A percentile compares a stretch with the other conserved stretches of the same genome.
These are phyloP conservation scores for Brettanomyces custersianus DNA, from an alignment of 805 yeast species.

Conservation along the genomic window DNA sequence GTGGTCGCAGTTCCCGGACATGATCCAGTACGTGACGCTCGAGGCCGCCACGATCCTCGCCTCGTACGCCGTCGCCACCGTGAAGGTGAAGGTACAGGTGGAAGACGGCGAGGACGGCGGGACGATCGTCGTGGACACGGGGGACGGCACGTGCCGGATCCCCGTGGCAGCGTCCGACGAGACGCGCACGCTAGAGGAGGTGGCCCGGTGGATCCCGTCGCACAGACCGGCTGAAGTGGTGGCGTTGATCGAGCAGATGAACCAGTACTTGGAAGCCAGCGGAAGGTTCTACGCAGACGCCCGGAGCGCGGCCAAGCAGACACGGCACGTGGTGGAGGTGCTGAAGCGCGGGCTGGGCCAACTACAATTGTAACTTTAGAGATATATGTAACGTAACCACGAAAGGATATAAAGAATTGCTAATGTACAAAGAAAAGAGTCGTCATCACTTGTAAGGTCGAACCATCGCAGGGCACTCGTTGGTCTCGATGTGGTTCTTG, in stretches of 20 bases:
- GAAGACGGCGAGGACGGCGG: not conserved
- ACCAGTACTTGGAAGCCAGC: not conserved
- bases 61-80: conserved; percentile 16
- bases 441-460: conserved; percentile 12
- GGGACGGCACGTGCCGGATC: not conserved
- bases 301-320: not conserved
- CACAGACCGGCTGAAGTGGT: no score
- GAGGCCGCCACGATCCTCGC: conserved; percentile 25
- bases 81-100: not conserved
- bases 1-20: conserved; percentile 32
- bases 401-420: no score
- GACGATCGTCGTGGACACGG: not conserved
- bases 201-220: no score
- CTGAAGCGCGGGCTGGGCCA: not conserved
- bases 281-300: conserved; percentile 1
- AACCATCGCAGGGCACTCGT: conserved; percentile 32
- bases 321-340: not conserved
- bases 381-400: not conserved
- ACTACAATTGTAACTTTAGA: no score
- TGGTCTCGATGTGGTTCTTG: conserved; percentile 40
- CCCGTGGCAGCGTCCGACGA: not conserved
- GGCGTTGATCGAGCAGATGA: not conserved
- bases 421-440: no score
- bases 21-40: conserved; percentile 21
- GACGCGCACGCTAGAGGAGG: not conserved